Evolutionary conservation across 305 asterid genomes (phyloP), one percentile per base, ranked within the genome.

Genomic region (Solanum hybrid): DNA sequence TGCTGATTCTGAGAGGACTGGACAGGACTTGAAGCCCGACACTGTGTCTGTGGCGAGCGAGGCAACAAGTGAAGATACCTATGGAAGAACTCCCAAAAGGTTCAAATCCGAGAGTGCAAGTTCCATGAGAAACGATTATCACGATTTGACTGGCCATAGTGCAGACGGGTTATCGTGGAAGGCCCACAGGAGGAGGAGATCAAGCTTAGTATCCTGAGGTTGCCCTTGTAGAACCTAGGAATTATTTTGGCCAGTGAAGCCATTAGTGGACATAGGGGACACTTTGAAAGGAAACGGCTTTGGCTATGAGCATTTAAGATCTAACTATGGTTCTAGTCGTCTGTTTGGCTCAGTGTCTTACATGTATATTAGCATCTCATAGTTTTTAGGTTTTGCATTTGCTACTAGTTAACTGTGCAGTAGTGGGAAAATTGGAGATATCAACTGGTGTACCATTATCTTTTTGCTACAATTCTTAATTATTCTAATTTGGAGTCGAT

Each of bases 101-200:
- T 27, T 88, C 24, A 94, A 91, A 79, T 90, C 93, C 7, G 98
- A 94, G 92, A 96, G 93, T 24, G 94, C 91, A 87, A 92, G 93
- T 75, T 91, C 96, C 84, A 92, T 89, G 40, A 92, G 81, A 85
- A 90, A 89, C 29, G 93, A 94, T 42, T 32, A 87, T 77, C 93
- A 93, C 7, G 89, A 89, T 75, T 79, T 90, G 87, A 93, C 89
- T 42, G 91, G 89, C 56, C 51, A 91, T 15, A 90, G 93, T 81
- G 81, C 93, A 90, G 92, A 87, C 88, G 96, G 95, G 73, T 90
- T 95, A 90, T 93, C 98, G 38, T 97, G 99, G 99, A 95, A 90
- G 88, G 90, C 94, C 34, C 95, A 94, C 86, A 94, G 95, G 93
- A 97, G 94, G 90, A 97, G 91, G 93, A 94, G 99, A 89, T 97